Evolutionary conservation across 768 basidiomycete genomes (phyloP).

Genomic region (Xanthoconium stramineum): DNA sequence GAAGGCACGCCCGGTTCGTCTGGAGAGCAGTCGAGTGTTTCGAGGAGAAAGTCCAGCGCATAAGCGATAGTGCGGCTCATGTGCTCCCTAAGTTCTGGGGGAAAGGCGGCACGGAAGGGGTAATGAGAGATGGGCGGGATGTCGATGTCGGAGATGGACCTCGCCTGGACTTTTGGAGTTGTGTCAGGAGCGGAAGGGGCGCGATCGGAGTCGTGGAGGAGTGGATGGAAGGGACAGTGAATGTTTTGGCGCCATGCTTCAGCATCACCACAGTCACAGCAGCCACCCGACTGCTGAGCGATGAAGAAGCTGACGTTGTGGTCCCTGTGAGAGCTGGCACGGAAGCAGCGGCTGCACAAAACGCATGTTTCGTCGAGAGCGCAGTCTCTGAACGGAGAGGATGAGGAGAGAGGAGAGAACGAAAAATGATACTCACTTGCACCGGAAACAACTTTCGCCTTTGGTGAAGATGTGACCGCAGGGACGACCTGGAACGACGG

Average conservation of each 20-base stretch:
- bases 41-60: conserved; percentile 79
- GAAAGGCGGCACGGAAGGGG: conserved; percentile 52
- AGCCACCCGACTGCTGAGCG: conserved; percentile 86
- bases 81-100: conserved; percentile 67
- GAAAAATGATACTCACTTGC: conserved; percentile 65
- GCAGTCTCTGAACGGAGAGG: conserved; percentile 64
- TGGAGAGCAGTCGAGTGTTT: conserved; percentile 78
- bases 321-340: conserved; percentile 76
- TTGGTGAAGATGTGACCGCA: conserved; percentile 87
- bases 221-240: conserved; percentile 74
- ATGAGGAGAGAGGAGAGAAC: conserved; percentile 2
- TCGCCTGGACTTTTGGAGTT: conserved; percentile 42
- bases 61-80: conserved; percentile 73
- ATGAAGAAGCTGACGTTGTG: conserved; percentile 95
- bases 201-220: conserved; percentile 28
- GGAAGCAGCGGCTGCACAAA: conserved; percentile 86
- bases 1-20: conserved; percentile 69
- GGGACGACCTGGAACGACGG: conserved; percentile 62
- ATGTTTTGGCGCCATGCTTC: conserved; percentile 79
- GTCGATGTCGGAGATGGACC: conserved; percentile 41
- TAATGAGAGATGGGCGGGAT: conserved; percentile 61
- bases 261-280: conserved; percentile 92
- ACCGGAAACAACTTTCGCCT: conserved; percentile 90
- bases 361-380: conserved; percentile 87
- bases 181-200: conserved; percentile 25